phyloP scores from a whole-genome alignment of 139 green algal species.

The Nannochloris sp. region DNA sequence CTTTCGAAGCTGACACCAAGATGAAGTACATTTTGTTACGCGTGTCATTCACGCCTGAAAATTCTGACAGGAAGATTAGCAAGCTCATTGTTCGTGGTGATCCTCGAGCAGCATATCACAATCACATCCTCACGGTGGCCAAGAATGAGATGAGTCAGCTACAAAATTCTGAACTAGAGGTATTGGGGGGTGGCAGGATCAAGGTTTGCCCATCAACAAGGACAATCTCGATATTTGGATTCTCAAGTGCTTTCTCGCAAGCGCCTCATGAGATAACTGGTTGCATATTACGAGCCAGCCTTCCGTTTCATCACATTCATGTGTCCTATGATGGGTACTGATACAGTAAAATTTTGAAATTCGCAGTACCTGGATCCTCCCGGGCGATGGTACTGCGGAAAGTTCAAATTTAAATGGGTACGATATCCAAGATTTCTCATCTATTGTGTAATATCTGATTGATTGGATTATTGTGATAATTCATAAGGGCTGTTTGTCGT shows the following conservation, averaged over 20 bases:
- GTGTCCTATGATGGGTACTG: slow-evolving; percentile 70
- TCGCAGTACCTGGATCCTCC: not conserved
- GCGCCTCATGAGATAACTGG: slow-evolving; percentile 64
- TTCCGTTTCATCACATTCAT: slow-evolving; percentile 52
- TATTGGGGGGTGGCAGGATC: slow-evolving; percentile 5
- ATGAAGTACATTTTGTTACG: slow-evolving; percentile 78
- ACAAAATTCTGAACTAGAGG: slow-evolving; percentile 8
- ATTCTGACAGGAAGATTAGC: slow-evolving; percentile 10
- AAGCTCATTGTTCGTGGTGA: slow-evolving; percentile 70
- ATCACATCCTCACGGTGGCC: slow-evolving; percentile 40
- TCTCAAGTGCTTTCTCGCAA: slow-evolving; percentile 58
- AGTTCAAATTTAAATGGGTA: not conserved
- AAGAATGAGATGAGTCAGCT: slow-evolving; percentile 22
- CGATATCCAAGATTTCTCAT: no score
- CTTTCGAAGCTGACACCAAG: no score
- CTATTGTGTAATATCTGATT: no score
- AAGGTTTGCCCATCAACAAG: not conserved
- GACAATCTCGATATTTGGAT: slow-evolving; percentile 53
- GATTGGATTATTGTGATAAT: no score
- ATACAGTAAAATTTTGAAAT: not conserved
- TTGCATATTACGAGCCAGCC: slow-evolving; percentile 42
- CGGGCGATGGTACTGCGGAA: not conserved
- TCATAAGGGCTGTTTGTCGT: no score
- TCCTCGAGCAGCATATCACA: slow-evolving; percentile 57
- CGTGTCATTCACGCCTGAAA: slow-evolving; percentile 17